Percentiles rank a stretch among this genome's conserved stretches.
phyloP scores from a whole-genome alignment of 768 basidiomycete species.

The Trametes maxima region DNA sequence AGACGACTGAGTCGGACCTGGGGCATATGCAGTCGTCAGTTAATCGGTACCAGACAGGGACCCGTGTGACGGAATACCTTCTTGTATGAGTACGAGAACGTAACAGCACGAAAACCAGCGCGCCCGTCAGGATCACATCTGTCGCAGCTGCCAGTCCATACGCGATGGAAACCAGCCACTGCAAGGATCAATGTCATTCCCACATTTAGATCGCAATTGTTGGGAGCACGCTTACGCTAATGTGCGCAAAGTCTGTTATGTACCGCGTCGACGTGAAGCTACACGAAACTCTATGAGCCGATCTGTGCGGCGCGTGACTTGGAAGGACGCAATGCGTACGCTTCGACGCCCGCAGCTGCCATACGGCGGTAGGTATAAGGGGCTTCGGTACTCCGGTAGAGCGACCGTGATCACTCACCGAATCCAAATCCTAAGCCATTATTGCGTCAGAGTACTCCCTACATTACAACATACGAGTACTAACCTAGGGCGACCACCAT shows the following conservation, averaged over 20 bases:
- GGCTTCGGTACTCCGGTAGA: too few relatives aligned
- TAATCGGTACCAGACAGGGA: too few relatives aligned
- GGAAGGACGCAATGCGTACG: background rate
- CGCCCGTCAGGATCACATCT: background rate
- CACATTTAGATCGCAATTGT: background rate
- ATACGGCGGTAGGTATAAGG: background rate
- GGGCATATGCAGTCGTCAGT: background rate
- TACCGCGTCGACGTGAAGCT: background rate
- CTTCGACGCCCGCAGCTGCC: background rate
- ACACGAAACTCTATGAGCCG: too few relatives aligned
- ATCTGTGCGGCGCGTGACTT: too few relatives aligned
- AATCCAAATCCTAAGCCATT: background rate
- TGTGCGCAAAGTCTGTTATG: background rate
- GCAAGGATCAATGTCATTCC: too few relatives aligned
- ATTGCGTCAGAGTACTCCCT: too few relatives aligned
- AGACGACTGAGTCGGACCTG: background rate
- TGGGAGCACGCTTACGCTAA: background rate
- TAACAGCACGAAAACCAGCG: background rate
- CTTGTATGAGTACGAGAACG: background rate
- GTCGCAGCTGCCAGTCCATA: background rate
- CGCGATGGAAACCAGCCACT: background rate
- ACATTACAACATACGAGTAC: too few relatives aligned
- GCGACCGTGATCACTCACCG: background rate
- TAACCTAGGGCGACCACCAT: too few relatives aligned
- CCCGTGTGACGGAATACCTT: background rate